Evolutionary conservation across 192 early-diverging fungal genomes (phyloP), one percentile per base, ranked within the genome.

Genomic region (Thamnidium elegans): DNA sequence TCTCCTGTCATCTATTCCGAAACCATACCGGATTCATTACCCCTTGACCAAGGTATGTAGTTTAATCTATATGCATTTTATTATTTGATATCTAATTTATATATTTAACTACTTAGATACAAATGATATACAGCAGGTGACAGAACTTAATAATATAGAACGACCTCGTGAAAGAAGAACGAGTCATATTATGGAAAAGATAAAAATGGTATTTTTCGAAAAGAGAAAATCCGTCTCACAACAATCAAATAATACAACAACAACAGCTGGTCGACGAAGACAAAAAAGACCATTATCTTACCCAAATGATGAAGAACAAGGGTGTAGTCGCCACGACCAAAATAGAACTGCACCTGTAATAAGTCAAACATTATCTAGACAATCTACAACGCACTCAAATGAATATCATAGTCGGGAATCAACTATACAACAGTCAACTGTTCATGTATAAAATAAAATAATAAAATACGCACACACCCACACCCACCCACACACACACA

Each of bases 181-280:
- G 0, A 64, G 50, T 44, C 48, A 64, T 53, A 34, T 70, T 11
- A 58, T 70, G 51, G 68, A 64, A 34, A 70, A 70, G 45, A 26
- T 70, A 45, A 55, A 62, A 44, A 70, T 64, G 68, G 68, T 53
- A 7, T 64, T 70, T 58, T 70, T 62, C 50, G 68, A 70, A 30
- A 70, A 70, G 36, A 44, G 62, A 19, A 70, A 64, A 58, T 63
- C 68, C 9, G 46, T 36, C 9, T 17, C 32, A 21, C n/a, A 17
- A 21, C 44, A 23, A 9, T 17, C 19, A 31, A 39, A 26, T 26
- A 26, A 26, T 26, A 26, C 26, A 26, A 26, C 26, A 26, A 26
- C 26, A 26, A 26, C 26, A 26, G 26, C 1, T 15, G 44, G 50
- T 21, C 13, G 50, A 50, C 23, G 60, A 23, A 56, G 30, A 21